phyloP scores from a whole-genome alignment of 176 grass and related monocot genomes.

The Aegilops tauschii region DNA sequence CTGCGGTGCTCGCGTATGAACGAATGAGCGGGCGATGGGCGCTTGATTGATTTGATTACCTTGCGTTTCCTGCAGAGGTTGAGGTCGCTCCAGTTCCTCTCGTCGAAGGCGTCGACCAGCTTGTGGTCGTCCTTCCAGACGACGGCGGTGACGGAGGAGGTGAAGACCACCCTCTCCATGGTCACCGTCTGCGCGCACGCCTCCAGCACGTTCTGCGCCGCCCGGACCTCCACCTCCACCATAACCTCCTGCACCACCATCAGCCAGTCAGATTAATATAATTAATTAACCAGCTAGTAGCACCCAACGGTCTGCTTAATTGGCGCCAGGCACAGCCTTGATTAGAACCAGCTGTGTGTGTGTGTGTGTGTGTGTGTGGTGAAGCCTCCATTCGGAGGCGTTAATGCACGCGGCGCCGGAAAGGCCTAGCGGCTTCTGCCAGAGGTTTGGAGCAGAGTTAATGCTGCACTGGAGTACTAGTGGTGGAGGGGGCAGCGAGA shows the following conservation, averaged over 20 bases:
- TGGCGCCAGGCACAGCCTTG: neutral
- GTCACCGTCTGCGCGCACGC: conserved; percentile 78
- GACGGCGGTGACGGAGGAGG: conserved; percentile 85
- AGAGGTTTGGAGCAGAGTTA: neutral
- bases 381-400: neutral
- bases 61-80: conserved; percentile 70
- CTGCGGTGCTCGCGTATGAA: no score
- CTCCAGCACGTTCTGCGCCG: conserved; percentile 95
- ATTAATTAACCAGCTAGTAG: neutral
- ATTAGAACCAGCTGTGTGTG: neutral
- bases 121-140: conserved; percentile 60
- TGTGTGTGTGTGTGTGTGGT: neutral
- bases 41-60: conserved; percentile 30
- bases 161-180: conserved; percentile 87
- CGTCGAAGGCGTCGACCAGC: conserved; percentile 30
- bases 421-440: neutral
- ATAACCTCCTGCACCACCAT: conserved; percentile 42
- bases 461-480: neutral
- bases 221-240: conserved; percentile 75
- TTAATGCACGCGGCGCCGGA: conserved; percentile 28
- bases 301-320: neutral
- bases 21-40: neutral
- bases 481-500: neutral
- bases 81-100: conserved; percentile 90
- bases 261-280: neutral